Conservation (phyloP, 495 filamentous ascomycete species). For the Xylaria sp. region DNA sequence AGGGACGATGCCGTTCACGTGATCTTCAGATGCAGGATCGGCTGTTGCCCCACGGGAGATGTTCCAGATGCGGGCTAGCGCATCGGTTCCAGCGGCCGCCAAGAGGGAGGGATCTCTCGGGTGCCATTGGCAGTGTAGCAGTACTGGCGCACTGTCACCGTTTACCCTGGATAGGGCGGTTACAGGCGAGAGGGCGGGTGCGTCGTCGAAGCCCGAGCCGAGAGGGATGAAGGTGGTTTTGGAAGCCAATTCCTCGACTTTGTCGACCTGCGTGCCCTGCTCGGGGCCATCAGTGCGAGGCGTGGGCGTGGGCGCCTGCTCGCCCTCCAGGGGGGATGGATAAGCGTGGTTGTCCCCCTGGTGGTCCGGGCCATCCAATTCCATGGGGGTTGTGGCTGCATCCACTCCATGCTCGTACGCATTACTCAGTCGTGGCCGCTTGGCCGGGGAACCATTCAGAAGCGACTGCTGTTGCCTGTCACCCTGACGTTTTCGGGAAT, state of each 20-base stretch:
- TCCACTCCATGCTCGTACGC: constrained; percentile 69
- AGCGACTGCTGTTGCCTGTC: constrained; percentile 51
- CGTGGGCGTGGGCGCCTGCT: constrained; percentile 61
- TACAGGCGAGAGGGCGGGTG: constrained; percentile 40
- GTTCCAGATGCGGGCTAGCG: constrained; percentile 82
- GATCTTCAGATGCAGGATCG: constrained; percentile 50
- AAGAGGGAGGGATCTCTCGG: constrained; percentile 76
- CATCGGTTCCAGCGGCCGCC: constrained; percentile 74
- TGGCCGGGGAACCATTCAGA: constrained; percentile 59
- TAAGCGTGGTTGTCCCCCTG: constrained; percentile 58
- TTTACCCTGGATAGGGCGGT: constrained; percentile 44
- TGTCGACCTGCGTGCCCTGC: constrained; percentile 76
- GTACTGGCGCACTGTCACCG: constrained; percentile 55
- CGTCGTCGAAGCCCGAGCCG: constrained; percentile 57
- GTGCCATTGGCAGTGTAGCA: constrained; percentile 79
- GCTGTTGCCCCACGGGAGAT: constrained; percentile 61
- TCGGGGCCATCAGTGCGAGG: constrained; percentile 69
- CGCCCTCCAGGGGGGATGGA: constrained; percentile 62
- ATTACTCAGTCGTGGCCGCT: constrained; percentile 64
- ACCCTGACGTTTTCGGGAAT: constrained; percentile 57
- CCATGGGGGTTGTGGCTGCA: constrained; percentile 65
- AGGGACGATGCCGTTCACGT: constrained; percentile 52
- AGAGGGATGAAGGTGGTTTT: constrained; percentile 70
- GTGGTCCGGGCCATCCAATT: constrained; percentile 57
- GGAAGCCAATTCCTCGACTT: constrained; percentile 64